A percentile compares a stretch with the other conserved stretches of the same genome.
Evolutionary conservation across 1,284 basidiomycete species (phyloP).

Genomic region (Anthracocystis panici-leucophaei): DNA sequence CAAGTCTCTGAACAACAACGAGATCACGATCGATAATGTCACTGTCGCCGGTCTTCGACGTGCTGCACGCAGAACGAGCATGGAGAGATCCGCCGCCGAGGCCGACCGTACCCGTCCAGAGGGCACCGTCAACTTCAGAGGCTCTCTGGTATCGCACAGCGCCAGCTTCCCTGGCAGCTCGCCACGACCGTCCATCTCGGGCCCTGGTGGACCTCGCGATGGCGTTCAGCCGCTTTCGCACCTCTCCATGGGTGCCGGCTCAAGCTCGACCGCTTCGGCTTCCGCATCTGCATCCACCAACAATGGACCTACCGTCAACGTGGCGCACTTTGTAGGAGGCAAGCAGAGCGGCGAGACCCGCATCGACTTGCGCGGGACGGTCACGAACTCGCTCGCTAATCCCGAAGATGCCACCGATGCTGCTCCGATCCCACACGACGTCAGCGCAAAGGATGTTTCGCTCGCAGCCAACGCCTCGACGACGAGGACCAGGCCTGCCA

Average conservation of each 20-base stretch:
- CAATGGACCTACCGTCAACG: conserved; percentile 44
- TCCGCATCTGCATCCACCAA: conserved; percentile 40
- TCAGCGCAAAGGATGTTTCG: conserved; percentile 32
- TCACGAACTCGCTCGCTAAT: conserved; percentile 37
- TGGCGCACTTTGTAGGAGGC: conserved; percentile 47
- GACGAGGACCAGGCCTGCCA: conserved; percentile 13
- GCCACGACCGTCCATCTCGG: conserved; percentile 37
- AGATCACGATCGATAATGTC: conserved; percentile 32
- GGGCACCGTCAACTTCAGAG: conserved; percentile 21
- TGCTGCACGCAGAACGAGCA: conserved; percentile 54
- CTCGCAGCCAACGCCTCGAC: conserved; percentile 35
- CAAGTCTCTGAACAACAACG: conserved; percentile 14
- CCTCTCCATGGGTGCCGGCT: conserved; percentile 17
- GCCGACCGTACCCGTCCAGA: conserved; percentile 19
- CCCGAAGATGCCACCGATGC: conserved; percentile 4
- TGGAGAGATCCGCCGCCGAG: conserved; percentile 34
- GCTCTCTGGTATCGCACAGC: conserved; percentile 37
- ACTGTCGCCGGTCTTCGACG: conserved; percentile 57
- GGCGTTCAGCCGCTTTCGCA: conserved; percentile 37
- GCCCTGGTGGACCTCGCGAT: conserved; percentile 34
- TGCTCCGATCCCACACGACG: conserved; percentile 12
- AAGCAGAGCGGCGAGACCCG: conserved; percentile 51
- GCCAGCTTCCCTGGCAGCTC: conserved; percentile 51
- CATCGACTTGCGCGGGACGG: conserved; percentile 48
- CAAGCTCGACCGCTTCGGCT: conserved; percentile 24